These are phyloP conservation scores for Fusarium pseudonygamai DNA, from an alignment of 2,329 filamentous ascomycete genomes.

Conservation along the genomic window DNA sequence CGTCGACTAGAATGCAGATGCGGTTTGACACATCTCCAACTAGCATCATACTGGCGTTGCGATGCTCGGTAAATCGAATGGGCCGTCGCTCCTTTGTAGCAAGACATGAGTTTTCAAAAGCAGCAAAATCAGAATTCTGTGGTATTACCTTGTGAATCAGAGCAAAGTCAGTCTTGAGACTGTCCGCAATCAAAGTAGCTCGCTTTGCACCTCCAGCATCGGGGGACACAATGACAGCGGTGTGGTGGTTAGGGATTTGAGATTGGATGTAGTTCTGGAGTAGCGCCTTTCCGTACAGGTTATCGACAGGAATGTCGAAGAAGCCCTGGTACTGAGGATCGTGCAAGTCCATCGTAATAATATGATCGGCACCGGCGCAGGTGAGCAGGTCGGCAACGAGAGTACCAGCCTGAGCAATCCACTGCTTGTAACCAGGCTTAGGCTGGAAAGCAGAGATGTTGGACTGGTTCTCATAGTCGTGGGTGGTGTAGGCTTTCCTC, in stretches of 20 bases:
- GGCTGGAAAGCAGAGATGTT: slow-evolving; percentile 72
- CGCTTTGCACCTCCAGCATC: slow-evolving; percentile 97
- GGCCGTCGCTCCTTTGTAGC: slow-evolving; percentile 80
- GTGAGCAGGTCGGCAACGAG: slow-evolving; percentile 93
- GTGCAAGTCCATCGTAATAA: slow-evolving; percentile 97
- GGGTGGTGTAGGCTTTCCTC: slow-evolving; percentile 64
- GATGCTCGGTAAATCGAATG: slow-evolving; percentile 85
- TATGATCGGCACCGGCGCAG: slow-evolving; percentile 94
- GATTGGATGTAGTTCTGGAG: slow-evolving; percentile 78
- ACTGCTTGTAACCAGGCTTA: slow-evolving; percentile 95
- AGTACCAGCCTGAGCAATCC: slow-evolving; percentile 97
- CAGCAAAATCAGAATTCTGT: slow-evolving; percentile 34
- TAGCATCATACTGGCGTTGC: slow-evolving; percentile 95
- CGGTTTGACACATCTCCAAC: slow-evolving; percentile 86
- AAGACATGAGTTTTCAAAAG: slow-evolving; percentile 49
- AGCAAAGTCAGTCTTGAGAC: slow-evolving; percentile 92
- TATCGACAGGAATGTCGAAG: slow-evolving; percentile 98
- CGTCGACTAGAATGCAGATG: slow-evolving; percentile 90
- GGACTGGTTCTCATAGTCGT: slow-evolving; percentile 70
- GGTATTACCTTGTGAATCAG: slow-evolving; percentile 87
- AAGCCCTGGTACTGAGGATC: slow-evolving; percentile 98
- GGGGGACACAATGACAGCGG: slow-evolving; percentile 92
- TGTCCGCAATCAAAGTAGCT: slow-evolving; percentile 93
- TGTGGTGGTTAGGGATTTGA: slow-evolving; percentile 83
- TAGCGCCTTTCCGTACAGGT: slow-evolving; percentile 86